Conservation (phyloP, 1,284 basidiomycete genomes). For the Ceratobasidium sp. region DNA sequence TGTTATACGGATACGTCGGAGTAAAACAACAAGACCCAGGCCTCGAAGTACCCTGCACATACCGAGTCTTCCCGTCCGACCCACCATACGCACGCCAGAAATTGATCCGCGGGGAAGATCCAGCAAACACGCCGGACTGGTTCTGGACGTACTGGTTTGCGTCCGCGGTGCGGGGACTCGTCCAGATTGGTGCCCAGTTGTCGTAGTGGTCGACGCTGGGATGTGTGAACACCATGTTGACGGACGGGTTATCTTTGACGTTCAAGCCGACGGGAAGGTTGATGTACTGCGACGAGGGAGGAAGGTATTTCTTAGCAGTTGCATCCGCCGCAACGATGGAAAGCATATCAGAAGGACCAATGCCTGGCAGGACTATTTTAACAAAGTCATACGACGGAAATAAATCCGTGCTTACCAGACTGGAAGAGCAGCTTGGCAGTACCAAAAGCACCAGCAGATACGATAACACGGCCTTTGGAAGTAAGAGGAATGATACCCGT, state of each 20-base stretch:
- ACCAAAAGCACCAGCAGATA: constrained; percentile 67
- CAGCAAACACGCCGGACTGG: constrained; percentile 67
- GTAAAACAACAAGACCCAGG: constrained; percentile 68
- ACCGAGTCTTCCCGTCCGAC: constrained; percentile 62
- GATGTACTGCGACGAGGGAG: constrained; percentile 65
- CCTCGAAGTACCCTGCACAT: constrained; percentile 68
- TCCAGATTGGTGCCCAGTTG: constrained; percentile 70
- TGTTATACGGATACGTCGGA: constrained; percentile 64
- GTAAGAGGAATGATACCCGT: constrained; percentile 67
- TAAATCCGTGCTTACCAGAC: too few species aligned
- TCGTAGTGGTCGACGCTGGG: constrained; percentile 69
- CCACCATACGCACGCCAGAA: constrained; percentile 68
- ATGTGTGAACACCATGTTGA: constrained; percentile 69
- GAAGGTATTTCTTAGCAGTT: constrained; percentile 61
- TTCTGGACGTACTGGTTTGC: constrained; percentile 63
- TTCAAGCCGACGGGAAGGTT: constrained; percentile 66
- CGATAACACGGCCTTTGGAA: constrained; percentile 67
- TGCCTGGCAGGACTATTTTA: too few species aligned
- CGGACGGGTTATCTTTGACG: constrained; percentile 72
- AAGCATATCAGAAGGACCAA: constrained; percentile 70
- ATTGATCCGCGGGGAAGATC: constrained; percentile 68
- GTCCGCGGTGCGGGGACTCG: constrained; percentile 64
- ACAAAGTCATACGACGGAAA: too few species aligned
- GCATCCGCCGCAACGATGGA: constrained; percentile 63
- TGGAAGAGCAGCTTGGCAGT: constrained; percentile 69